Base-by-base conservation (phyloP, 2,329 filamentous ascomycete genomes). In the Fusarium subtropicale region DNA sequence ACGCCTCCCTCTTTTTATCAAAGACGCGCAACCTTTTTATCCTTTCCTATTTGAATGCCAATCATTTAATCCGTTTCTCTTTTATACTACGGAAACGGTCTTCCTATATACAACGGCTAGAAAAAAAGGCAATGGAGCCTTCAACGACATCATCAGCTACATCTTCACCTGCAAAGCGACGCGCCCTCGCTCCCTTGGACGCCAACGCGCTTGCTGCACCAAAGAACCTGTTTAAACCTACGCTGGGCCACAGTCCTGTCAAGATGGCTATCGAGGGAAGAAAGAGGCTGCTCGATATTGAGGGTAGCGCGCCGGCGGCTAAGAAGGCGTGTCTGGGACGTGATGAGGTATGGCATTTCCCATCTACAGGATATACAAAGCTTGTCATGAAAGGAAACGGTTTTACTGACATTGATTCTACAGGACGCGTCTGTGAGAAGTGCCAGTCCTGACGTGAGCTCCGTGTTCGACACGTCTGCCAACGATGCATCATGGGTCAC, bases 401-500 rank as follows among this genome's bases (percentile, higher is more conserved):
- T 1, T 3, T 30, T 51, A 4, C 62, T 73, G n/a, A 73, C 50
- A 52, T 24, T 33, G 15, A 22, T 5, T 15, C 18, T 39, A 1
- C 39, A 75, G 71, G 71, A 73, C 73, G 66, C 72, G 72, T 74
- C 68, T 33, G 77, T 77, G 44, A 75, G 71, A 50, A 77, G 77
- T 38, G 66, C 73, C 7, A 79, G 82, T 13, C 81, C 84, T 6
- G 81, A 82, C 51, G 77, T 81, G 16, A 83, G 82, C 20, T 86
- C 85, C 22, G 74, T 87, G 39, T 86, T 87, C 64, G 85, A 87
- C 74, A 78, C 75, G 58, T 85, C 84, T 1, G 77, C 72, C 48
- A 76, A 80, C 63, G 83, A 86, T 71, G 81, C 79, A 26, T 84
- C 85, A 7, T 84, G 84, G 74, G 79, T 79, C 24, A 87, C 85